Evolutionary conservation across 2,329 filamentous ascomycete species (phyloP).

Genomic region (Dryadomyces quercus-mongolicae): DNA sequence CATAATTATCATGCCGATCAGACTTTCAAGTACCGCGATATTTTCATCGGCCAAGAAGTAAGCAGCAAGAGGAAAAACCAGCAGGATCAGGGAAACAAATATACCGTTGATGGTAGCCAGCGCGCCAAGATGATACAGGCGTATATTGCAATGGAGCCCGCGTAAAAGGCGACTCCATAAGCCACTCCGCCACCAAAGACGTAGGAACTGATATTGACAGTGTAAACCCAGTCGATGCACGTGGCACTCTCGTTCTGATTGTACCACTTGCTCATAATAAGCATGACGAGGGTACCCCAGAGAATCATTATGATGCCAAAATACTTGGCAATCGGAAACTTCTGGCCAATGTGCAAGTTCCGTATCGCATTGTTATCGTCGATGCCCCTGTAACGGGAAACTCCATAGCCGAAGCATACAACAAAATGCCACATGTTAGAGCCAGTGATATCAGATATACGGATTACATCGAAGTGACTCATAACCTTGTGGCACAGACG

Average conservation of each 20-base stretch:
- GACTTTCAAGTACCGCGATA: conserved; percentile 15
- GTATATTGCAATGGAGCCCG: conserved; percentile 10
- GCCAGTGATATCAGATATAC: conserved; percentile 8
- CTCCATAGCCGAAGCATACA: conserved; percentile 10
- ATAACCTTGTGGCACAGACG: conserved; percentile 11
- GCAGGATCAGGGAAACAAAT: conserved; percentile 13
- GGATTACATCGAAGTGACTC: conserved; percentile 8
- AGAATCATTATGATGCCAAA: conserved; percentile 8
- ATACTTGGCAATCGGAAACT: conserved; percentile 10
- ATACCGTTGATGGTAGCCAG: conserved; percentile 16
- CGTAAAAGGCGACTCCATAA: conserved; percentile 13
- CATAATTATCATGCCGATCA: conserved; percentile 33
- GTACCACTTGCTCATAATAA: conserved; percentile 17
- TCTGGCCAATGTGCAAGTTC: conserved; percentile 7
- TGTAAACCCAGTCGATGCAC: conserved; percentile 15
- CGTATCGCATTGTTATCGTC: conserved; percentile 7
- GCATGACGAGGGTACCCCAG: conserved; percentile 14
- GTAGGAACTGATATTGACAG: conserved; percentile 6
- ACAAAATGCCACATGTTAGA: conserved; percentile 9
- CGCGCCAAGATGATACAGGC: conserved; percentile 17
- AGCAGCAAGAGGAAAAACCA: conserved; percentile 11
- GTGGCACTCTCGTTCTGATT: conserved; percentile 19
- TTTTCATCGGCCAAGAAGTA: conserved; percentile 14
- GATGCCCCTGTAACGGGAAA: conserved; percentile 9
- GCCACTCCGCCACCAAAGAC: conserved; percentile 9